Percentiles rank a stretch among this genome's conserved stretches.
Conservation (phyloP, 164 flowering plant genomes). For the Tetrastigma voinierianum region DNA sequence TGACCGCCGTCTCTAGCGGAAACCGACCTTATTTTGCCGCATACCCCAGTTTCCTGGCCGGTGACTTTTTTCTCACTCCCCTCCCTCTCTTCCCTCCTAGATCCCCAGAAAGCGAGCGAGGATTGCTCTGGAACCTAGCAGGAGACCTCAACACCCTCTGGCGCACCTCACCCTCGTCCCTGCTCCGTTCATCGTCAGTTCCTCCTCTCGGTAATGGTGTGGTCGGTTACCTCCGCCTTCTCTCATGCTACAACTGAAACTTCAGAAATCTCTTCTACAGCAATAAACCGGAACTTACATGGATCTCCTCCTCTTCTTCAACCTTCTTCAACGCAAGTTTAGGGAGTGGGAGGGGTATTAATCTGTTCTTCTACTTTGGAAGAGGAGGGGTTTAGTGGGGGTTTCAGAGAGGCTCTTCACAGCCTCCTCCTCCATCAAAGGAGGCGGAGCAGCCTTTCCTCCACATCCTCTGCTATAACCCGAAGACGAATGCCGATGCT, state of each 20-base stretch:
- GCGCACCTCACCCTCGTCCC: constrained; percentile 12
- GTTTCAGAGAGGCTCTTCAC: constrained; percentile 51
- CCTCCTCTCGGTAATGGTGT: constrained; percentile 14
- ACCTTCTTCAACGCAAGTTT: neutral
- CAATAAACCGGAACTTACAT: neutral
- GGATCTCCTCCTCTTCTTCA: neutral
- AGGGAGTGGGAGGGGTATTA: neutral
- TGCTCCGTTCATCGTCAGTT: constrained; percentile 15
- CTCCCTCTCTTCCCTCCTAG: constrained; percentile 16
- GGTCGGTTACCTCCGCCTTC: constrained; percentile 28
- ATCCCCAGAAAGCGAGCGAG: constrained; percentile 15
- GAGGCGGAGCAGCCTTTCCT: constrained; percentile 20
- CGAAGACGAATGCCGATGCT: neutral
- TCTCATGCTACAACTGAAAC: constrained; percentile 33
- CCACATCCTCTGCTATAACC: constrained; percentile 14
- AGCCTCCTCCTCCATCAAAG: constrained; percentile 36
- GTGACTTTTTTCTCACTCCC: constrained; percentile 19
- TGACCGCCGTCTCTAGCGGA: constrained; percentile 17
- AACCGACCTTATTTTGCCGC: constrained; percentile 18
- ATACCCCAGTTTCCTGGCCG: no score
- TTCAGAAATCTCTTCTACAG: constrained; percentile 12
- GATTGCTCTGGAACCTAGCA: constrained; percentile 12
- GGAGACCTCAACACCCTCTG: constrained; percentile 30
- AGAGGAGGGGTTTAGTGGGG: constrained; percentile 14
- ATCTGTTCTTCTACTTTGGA: neutral